Conservation (phyloP, 176 grass and related monocot genomes). For the Metroxylon sagu region DNA sequence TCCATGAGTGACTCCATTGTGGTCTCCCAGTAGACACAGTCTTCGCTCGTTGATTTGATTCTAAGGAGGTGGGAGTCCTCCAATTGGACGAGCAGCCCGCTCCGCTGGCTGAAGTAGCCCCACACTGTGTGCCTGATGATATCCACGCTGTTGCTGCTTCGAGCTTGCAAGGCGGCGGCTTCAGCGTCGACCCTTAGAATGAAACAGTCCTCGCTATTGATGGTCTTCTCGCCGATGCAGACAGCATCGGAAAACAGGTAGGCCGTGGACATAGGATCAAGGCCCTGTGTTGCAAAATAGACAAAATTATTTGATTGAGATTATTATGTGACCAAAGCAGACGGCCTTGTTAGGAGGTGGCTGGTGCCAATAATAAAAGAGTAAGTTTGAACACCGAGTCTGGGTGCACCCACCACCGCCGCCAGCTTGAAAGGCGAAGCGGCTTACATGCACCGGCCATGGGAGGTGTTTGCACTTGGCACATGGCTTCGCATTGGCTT, state of each 20-base stretch:
- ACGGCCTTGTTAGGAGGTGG: too few relatives aligned
- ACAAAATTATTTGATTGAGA: neutral
- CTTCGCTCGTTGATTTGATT: neutral
- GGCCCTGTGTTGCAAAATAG: neutral
- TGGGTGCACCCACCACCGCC: too few relatives aligned
- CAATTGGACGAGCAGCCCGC: slow-evolving; percentile 14
- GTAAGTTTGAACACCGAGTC: too few relatives aligned
- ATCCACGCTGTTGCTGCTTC: slow-evolving; percentile 12
- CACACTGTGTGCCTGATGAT: slow-evolving; percentile 20
- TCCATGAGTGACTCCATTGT: slow-evolving; percentile 19
- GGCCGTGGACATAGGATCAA: slow-evolving; percentile 18
- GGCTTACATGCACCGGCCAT: too few relatives aligned
- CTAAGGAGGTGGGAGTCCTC: slow-evolving; percentile 20
- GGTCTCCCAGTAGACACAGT: slow-evolving; percentile 22
- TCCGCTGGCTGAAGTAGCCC: slow-evolving; percentile 22
- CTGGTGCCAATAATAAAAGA: too few relatives aligned
- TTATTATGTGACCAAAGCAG: too few relatives aligned
- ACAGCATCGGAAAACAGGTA: slow-evolving; percentile 15
- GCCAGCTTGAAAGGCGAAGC: too few relatives aligned
- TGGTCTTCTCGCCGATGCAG: slow-evolving; percentile 15
- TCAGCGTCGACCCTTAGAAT: slow-evolving; percentile 15
- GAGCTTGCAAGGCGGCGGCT: slow-evolving; percentile 2
- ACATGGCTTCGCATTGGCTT: too few relatives aligned
- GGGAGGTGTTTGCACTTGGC: too few relatives aligned
- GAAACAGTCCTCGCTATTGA: slow-evolving; percentile 22